Conservation (phyloP, 106 monocot genomes). For the Xerophyta viscosa region DNA sequence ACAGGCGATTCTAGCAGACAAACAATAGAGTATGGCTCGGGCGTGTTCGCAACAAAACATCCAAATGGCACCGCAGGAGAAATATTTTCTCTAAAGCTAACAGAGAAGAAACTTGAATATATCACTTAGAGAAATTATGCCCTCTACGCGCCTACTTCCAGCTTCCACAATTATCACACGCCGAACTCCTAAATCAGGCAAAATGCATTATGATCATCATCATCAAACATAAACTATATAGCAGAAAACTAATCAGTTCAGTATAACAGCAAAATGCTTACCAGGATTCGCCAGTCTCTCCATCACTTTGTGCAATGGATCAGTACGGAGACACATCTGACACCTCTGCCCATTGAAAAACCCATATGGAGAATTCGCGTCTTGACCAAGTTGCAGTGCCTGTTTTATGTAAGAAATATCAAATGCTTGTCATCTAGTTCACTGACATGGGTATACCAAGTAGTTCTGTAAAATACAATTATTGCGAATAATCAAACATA, state of each 20-base stretch:
- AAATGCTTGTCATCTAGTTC: not conserved
- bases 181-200: slow-evolving; percentile 37
- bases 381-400: slow-evolving; percentile 86
- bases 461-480: too few species aligned
- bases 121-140: slow-evolving; percentile 60
- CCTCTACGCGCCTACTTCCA: slow-evolving; percentile 61
- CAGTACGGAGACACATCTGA: slow-evolving; percentile 90
- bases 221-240: not conserved
- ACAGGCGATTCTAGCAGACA: slow-evolving; percentile 16
- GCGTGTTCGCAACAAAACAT: not conserved
- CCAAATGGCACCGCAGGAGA: not conserved
- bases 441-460: too few species aligned
- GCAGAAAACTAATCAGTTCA: not conserved
- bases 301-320: slow-evolving; percentile 79
- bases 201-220: too few species aligned
- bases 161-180: slow-evolving; percentile 62
- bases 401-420: slow-evolving; percentile 8
- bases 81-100: slow-evolving; percentile 4
- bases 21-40: not conserved
- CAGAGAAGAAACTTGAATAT: slow-evolving; percentile 57
- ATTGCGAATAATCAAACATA: too few species aligned
- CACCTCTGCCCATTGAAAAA: slow-evolving; percentile 75
- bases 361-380: slow-evolving; percentile 50
- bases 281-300: slow-evolving; percentile 85
- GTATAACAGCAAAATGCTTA: slow-evolving; percentile 4